phyloP scores from a whole-genome alignment of 257 asterid genomes.

The Coffea canephora region DNA sequence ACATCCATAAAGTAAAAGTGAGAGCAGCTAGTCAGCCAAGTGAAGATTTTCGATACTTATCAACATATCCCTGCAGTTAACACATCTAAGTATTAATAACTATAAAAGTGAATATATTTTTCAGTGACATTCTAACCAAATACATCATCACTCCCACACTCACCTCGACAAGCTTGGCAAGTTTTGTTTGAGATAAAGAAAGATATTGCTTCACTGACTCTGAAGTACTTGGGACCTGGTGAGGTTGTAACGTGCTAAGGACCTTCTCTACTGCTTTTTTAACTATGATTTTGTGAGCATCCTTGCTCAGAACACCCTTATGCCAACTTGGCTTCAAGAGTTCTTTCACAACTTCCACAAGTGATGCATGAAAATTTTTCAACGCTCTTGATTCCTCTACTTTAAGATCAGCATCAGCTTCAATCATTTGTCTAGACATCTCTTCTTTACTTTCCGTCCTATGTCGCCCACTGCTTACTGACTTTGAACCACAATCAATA shows the following conservation, averaged over 20 bases:
- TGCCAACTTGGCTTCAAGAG: constrained; percentile 80
- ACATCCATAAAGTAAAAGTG: constrained; percentile 14
- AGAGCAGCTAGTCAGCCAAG: constrained; percentile 27
- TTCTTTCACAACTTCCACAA: constrained; percentile 73
- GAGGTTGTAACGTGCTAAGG: constrained; percentile 50
- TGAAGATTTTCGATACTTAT: constrained; percentile 59
- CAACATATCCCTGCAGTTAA: constrained; percentile 79
- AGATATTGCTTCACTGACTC: constrained; percentile 61
- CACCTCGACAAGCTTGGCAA: constrained; percentile 81
- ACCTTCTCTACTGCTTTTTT: constrained; percentile 75
- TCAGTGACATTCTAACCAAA: constrained; percentile 4
- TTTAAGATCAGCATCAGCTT: constrained; percentile 32
- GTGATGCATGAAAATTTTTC: constrained; percentile 59
- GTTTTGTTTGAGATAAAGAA: constrained; percentile 53
- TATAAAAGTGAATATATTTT: constrained; percentile 11
- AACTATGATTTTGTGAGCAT: constrained; percentile 74
- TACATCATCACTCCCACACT: constrained; percentile 32
- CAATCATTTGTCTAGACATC: constrained; percentile 36
- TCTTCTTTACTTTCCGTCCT: constrained; percentile 35
- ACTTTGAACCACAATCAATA: constrained; percentile 33
- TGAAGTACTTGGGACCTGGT: constrained; percentile 64
- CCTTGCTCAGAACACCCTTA: constrained; percentile 70
- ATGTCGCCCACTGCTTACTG: constrained; percentile 32
- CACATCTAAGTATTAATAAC: constrained; percentile 26
- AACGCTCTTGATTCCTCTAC: constrained; percentile 44